phyloP scores from a whole-genome alignment of 2,329 filamentous ascomycete genomes.

The Verticillium zaregamsianum region DNA sequence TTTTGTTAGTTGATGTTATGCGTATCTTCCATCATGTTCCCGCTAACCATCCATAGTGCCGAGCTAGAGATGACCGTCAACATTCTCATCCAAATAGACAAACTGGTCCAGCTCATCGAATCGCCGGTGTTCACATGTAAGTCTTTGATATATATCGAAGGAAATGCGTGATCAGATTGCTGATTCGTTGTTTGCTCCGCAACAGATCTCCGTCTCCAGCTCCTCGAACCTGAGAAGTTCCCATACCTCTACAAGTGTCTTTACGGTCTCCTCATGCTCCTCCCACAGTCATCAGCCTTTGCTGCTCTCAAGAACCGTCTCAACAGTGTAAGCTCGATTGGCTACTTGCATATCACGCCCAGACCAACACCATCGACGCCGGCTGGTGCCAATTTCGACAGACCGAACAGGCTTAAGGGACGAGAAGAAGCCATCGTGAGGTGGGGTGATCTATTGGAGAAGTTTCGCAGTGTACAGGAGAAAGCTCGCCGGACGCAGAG shows the following conservation, averaged over 20 bases:
- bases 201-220: slow-evolving; percentile 83
- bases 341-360: slow-evolving; percentile 80
- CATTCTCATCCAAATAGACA: slow-evolving; percentile 97
- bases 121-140: slow-evolving; percentile 96
- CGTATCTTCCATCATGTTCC: slow-evolving; percentile 15
- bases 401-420: slow-evolving; percentile 73
- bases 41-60: slow-evolving; percentile 53
- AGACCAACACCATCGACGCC: slow-evolving; percentile 50
- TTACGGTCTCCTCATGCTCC: slow-evolving; percentile 93
- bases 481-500: slow-evolving; percentile 69
- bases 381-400: slow-evolving; percentile 58
- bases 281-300: slow-evolving; percentile 97
- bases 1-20: slow-evolving; percentile 62
- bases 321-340: slow-evolving; percentile 96
- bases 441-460: slow-evolving; percentile 90
- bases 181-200: background rate
- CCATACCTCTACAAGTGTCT: slow-evolving; percentile 97
- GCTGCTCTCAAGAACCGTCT: slow-evolving; percentile 93
- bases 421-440: slow-evolving; percentile 81
- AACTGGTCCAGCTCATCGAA: slow-evolving; percentile 92
- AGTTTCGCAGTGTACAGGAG: slow-evolving; percentile 90
- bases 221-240: slow-evolving; percentile 91
- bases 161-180: background rate
- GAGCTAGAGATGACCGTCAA: slow-evolving; percentile 99
- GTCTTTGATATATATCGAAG: slow-evolving; percentile 19